Base-by-base conservation (phyloP, 2,329 filamentous ascomycete genomes). In the Trichoderma pleuroti region DNA sequence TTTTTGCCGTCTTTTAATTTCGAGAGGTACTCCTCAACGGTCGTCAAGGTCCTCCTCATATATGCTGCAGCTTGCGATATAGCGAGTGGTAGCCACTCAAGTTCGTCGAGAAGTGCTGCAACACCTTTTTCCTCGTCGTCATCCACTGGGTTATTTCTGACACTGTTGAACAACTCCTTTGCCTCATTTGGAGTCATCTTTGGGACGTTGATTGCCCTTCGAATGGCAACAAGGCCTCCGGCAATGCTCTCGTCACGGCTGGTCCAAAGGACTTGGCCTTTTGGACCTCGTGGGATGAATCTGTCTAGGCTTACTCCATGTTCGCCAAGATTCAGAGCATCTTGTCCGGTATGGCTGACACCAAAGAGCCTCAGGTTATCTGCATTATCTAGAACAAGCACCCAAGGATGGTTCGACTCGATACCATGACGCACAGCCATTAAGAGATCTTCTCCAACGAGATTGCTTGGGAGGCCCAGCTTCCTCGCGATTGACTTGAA, bases 351-450 rank as follows among this genome's bases (percentile, higher is more conserved):
- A 14, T 49, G 39, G 16, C 62, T 63, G 0, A 75, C 72, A 0
- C 77, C 74, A 65, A 80, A 80, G 0, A 80, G 67, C 3, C 34
- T 26, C 0, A 80, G 57, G 28, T 80, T 74, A 64, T 81, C 77
- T 3, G 78, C 78, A 28, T 81, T 82, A 16, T 81, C 79, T 6
- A 81, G 60, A 12, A 82, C 32, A 4, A 81, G 61, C 0, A 81
- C 54, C 79, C 78, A 82, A 36, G 12, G 56, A 4, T 28, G 6
- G 8, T 68, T 26, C 0, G 71, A 36, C 63, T 77, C 72, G 5
- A 79, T 76, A 0, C 28, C 12, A 0, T 66, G 21, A 1, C 73
- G 72, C 1, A 78, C 76, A 0, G 69, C 73, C 16, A 14, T 46
- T 10, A 75, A 26, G 4, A 80, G 30, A 9, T 77, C 73, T 26